Evolutionary conservation across 441 rosid genomes (phyloP).

Genomic region (Theobroma grandiflorum): DNA sequence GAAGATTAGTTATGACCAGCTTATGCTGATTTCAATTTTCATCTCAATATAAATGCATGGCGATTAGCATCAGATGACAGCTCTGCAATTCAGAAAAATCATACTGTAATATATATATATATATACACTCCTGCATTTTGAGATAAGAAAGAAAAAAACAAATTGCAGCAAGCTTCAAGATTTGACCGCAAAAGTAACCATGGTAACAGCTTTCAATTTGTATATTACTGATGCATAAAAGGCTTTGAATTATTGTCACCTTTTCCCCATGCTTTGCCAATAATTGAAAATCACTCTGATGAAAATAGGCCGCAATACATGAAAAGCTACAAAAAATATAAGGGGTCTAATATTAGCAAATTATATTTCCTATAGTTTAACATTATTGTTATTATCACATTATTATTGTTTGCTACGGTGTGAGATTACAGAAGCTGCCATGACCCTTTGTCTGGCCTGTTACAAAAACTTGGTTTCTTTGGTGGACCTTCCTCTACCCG

Average conservation of each 20-base stretch:
- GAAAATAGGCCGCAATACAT: constrained; percentile 11
- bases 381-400: not conserved
- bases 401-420: constrained; percentile 26
- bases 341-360: constrained; percentile 30
- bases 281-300: constrained; percentile 16
- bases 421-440: constrained; percentile 31
- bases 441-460: constrained; percentile 42
- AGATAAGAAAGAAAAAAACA: too few species aligned
- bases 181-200: not conserved
- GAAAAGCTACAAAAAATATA: constrained; percentile 11
- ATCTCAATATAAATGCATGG: not conserved
- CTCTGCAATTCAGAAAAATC: too few species aligned
- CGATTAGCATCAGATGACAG: too few species aligned
- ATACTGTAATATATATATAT: too few species aligned
- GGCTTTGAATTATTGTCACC: constrained; percentile 25
- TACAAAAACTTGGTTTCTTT: constrained; percentile 19
- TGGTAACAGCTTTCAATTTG: not conserved
- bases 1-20: not conserved
- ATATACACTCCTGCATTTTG: too few species aligned
- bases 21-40: not conserved
- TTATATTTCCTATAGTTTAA: not conserved
- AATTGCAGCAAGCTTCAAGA: too few species aligned
- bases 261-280: constrained; percentile 24
- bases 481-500: constrained; percentile 38
- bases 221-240: not conserved